Percentiles rank a stretch among this genome's conserved stretches.
Conservation (phyloP, 306 rosid species). For the Ceratonia siliqua region DNA sequence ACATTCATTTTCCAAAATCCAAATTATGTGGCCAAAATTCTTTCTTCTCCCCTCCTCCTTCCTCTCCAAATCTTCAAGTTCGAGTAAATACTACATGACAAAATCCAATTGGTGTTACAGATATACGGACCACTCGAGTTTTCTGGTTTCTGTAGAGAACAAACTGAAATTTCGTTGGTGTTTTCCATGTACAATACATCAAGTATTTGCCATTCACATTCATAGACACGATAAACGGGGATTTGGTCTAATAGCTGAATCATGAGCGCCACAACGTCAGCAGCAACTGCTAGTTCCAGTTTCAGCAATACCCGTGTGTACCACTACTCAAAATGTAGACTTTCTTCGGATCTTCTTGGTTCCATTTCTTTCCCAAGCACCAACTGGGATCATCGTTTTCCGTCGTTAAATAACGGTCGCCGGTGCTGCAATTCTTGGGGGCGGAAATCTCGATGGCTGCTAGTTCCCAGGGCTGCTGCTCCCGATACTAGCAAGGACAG, state of each 20-base stretch:
- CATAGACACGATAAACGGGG: background rate
- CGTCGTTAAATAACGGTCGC: background rate
- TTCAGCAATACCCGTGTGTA: conserved; percentile 23
- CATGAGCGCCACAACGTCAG: conserved; percentile 35
- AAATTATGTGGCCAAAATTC: conserved; percentile 22
- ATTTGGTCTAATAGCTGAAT: background rate
- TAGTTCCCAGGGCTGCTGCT: conserved; percentile 32
- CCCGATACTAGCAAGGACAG: conserved; percentile 36
- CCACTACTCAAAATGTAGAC: conserved; percentile 2
- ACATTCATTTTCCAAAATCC: background rate
- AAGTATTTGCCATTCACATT: background rate
- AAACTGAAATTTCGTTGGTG: background rate
- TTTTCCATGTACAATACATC: background rate
- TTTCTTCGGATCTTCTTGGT: conserved; percentile 15
- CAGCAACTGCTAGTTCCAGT: conserved; percentile 27
- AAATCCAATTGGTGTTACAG: background rate
- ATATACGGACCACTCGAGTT: background rate
- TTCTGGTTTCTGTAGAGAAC: background rate
- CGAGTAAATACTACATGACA: background rate
- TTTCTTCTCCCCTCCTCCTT: background rate
- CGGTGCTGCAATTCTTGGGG: background rate
- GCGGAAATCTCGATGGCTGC: background rate
- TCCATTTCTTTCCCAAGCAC: conserved; percentile 29
- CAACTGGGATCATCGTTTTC: background rate
- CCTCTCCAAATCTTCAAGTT: background rate